Conservation (phyloP, 495 filamentous ascomycete species). For the Trichoderma orchidacearum region DNA sequence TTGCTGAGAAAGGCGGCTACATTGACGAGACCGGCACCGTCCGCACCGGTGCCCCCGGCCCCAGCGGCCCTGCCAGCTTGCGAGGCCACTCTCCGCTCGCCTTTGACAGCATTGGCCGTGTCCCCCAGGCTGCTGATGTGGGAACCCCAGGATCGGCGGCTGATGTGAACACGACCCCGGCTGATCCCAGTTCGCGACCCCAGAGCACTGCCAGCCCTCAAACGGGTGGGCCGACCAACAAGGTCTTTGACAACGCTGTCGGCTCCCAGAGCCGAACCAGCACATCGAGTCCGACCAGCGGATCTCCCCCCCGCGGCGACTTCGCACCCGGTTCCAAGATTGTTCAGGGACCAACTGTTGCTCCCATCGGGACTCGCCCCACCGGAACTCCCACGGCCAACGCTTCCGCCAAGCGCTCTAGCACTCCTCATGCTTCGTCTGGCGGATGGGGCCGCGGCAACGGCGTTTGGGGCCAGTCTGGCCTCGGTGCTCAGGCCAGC, state of each 20-base stretch:
- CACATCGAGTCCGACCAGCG: conserved; percentile 59
- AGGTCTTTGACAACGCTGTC: conserved; percentile 47
- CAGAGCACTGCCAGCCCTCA: conserved; percentile 72
- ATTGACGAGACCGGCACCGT: conserved; percentile 46
- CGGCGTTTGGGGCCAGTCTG: conserved; percentile 43
- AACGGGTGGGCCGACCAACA: conserved; percentile 56
- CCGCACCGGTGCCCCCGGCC: conserved; percentile 35
- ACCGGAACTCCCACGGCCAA: conserved; percentile 26
- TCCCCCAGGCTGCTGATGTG: conserved; percentile 7
- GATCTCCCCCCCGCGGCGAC: conserved; percentile 71
- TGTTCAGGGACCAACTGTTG: conserved; percentile 48
- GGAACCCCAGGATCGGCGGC: conserved; percentile 33
- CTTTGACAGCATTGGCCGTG: conserved; percentile 29
- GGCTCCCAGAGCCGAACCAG: conserved; percentile 72
- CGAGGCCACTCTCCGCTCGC: conserved; percentile 44
- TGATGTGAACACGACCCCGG: conserved; percentile 24
- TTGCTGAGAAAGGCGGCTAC: conserved; percentile 44
- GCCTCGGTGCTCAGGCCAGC: conserved; percentile 57
- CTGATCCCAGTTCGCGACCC: conserved; percentile 58
- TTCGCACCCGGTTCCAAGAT: conserved; percentile 36
- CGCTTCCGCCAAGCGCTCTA: conserved; percentile 60
- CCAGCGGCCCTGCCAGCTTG: conserved; percentile 30
- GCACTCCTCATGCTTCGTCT: conserved; percentile 80
- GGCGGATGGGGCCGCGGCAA: conserved; percentile 59
- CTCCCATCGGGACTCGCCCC: conserved; percentile 88